Conservation (phyloP, 1,284 basidiomycete genomes). For the Schizophyllum commune region DNA sequence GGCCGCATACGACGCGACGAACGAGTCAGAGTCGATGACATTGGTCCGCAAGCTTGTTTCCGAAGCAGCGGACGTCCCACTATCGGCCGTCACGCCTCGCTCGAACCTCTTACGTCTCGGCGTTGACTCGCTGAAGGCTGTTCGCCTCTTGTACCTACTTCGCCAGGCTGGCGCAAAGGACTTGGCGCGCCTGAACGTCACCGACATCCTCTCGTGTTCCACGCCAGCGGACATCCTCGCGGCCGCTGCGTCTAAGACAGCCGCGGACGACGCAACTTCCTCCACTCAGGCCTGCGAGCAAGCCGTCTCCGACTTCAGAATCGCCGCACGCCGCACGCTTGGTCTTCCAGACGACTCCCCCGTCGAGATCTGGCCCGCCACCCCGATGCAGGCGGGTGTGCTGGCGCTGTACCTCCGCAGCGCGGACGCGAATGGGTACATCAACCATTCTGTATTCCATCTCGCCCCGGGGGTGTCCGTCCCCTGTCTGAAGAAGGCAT, state of each 20-base stretch:
- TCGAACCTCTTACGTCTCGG: neutral
- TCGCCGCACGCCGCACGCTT: conserved; percentile 2
- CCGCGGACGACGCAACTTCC: neutral
- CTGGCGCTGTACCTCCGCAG: conserved; percentile 5
- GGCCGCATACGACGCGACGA: neutral
- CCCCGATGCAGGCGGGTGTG: conserved; percentile 7
- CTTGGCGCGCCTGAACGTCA: conserved; percentile 1
- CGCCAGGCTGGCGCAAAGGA: neutral
- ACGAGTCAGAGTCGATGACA: neutral
- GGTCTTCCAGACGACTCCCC: neutral
- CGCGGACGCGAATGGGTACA: conserved; percentile 1
- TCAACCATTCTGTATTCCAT: conserved; percentile 7
- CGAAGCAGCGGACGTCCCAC: neutral
- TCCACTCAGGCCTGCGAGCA: neutral
- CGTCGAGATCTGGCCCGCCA: conserved; percentile 5
- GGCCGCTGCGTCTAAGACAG: neutral
- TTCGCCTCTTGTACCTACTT: neutral
- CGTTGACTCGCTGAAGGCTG: neutral
- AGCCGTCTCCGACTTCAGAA: conserved; percentile 1
- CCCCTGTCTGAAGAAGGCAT: conserved; percentile 2
- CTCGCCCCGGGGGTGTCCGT: neutral
- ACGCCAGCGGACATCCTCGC: neutral
- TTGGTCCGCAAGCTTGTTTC: neutral
- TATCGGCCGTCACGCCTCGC: neutral
- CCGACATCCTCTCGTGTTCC: neutral